Evolutionary conservation across 805 yeast species (phyloP).

Genomic region (Teunomyces panamensis): DNA sequence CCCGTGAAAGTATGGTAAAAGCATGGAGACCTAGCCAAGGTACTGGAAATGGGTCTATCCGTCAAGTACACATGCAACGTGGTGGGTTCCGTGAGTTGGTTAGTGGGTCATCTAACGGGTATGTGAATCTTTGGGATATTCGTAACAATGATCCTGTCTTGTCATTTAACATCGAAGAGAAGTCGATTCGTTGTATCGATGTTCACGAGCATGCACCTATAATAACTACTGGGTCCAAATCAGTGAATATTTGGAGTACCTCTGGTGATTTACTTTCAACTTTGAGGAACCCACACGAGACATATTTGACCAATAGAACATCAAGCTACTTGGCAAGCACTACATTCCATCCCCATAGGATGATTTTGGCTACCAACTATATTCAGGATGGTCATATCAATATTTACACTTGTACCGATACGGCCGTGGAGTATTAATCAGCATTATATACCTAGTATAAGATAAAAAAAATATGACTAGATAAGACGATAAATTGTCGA

Average conservation of each 20-base stretch:
- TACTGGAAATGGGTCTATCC: constrained; percentile 50
- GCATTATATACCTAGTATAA: neutral
- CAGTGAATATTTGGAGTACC: constrained; percentile 80
- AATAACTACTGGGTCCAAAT: constrained; percentile 81
- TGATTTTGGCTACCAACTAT: constrained; percentile 87
- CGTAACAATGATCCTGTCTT: constrained; percentile 69
- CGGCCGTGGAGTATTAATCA: constrained; percentile 30
- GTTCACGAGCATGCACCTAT: constrained; percentile 97
- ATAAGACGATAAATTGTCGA: too few species aligned
- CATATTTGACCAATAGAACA: constrained; percentile 43
- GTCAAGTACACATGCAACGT: constrained; percentile 89
- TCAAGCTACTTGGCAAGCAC: constrained; percentile 60
- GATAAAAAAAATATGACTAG: neutral
- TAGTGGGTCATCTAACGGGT: constrained; percentile 80
- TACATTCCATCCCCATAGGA: constrained; percentile 88
- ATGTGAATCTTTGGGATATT: constrained; percentile 88
- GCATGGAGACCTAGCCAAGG: constrained; percentile 55
- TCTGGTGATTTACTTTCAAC: constrained; percentile 70
- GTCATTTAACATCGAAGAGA: constrained; percentile 50
- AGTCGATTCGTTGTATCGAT: constrained; percentile 62
- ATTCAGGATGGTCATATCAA: constrained; percentile 72
- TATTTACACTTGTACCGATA: constrained; percentile 47
- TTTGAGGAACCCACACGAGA: constrained; percentile 50
- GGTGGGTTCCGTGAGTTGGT: constrained; percentile 92
- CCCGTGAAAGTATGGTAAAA: constrained; percentile 81